Evolutionary conservation across 2,329 filamentous ascomycete species (phyloP).

Genomic region (Aspergillus flavus): DNA sequence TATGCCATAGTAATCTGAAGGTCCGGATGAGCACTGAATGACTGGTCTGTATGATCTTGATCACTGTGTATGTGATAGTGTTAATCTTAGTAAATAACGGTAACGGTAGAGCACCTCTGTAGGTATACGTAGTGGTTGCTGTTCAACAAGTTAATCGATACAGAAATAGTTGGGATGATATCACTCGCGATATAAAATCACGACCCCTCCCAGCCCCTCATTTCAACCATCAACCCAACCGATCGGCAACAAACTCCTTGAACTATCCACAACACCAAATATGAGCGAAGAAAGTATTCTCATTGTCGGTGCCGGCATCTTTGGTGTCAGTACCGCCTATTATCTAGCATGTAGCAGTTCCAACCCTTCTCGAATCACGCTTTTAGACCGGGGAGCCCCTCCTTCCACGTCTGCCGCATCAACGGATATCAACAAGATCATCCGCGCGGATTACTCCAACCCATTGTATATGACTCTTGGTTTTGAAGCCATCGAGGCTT

Average conservation of each 20-base stretch:
- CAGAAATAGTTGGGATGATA: neutral
- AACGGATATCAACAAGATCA: constrained; percentile 73
- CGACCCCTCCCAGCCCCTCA: neutral
- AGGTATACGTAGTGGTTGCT: neutral
- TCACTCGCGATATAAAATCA: neutral
- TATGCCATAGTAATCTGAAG: neutral
- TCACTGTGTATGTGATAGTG: neutral
- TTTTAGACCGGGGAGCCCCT: constrained; percentile 59
- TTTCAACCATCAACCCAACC: neutral
- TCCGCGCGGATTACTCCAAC: constrained; percentile 70
- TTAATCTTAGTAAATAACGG: neutral
- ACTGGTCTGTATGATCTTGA: neutral
- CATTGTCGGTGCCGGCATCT: constrained; percentile 67
- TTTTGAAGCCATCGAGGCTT: constrained; percentile 66
- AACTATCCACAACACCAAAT: neutral
- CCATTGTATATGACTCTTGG: constrained; percentile 65
- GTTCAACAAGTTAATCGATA: neutral
- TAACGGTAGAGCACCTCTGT: rapidly evolving
- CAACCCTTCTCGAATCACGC: constrained; percentile 51
- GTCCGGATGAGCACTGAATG: neutral
- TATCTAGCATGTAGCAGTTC: constrained; percentile 59
- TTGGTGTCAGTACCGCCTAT: constrained; percentile 68
- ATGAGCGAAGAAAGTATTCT: constrained; percentile 39
- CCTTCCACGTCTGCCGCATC: constrained; percentile 62
- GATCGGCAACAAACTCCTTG: neutral